Base-by-base conservation (phyloP, 148 eudicot species). In the Fagopyrum esculentum region DNA sequence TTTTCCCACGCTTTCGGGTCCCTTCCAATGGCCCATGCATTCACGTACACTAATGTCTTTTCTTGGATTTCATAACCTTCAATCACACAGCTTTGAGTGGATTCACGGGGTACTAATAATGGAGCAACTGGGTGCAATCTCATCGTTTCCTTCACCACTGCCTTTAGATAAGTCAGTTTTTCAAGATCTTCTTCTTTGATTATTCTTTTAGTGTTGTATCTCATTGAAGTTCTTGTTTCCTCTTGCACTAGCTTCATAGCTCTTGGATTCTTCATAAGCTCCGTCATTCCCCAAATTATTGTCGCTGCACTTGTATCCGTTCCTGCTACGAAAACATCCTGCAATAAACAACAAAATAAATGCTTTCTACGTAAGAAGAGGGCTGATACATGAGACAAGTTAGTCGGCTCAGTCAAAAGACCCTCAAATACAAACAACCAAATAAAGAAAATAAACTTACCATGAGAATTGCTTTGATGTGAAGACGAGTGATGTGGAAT, bases 1-100 rank as follows among this genome's bases (percentile, higher is more conserved):
- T 82, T 77, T 2, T 78, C 61, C 87, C 87, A 85, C n/a, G 76
- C 49, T 44, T 78, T 63, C 0, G 85, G 85, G 54, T 85, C 87
- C 69, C 87, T 29, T 63, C 69, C 69, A 9, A 63, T 63, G 15
- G 69, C 16, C 69, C 69, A 63, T 30, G 44, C 69, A 9, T 63
- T 63, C 1, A 63, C 6, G 30, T 26, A 63, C 5, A 63, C 69
- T 12, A 63, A 6, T 15, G 69, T 63, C 12, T 63, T 63, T 11
- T 63, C 69, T 29, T 63, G 51, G 22, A 85, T 82, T 54, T 85
- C 85, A 19, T 83, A 86, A 6, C 83, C 80, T 11, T 82, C 50
- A 6, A 86, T 16, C 5, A 35, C 74, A 48, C 79, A 75, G 45
- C 76, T 83, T 7, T 83, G 29, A 5, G 75, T 3, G 0, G 89